Evolutionary conservation across 371 early-diverging fungal genomes (phyloP), one percentile per base, ranked within the genome.

Genomic region (Parasitella parasitica): DNA sequence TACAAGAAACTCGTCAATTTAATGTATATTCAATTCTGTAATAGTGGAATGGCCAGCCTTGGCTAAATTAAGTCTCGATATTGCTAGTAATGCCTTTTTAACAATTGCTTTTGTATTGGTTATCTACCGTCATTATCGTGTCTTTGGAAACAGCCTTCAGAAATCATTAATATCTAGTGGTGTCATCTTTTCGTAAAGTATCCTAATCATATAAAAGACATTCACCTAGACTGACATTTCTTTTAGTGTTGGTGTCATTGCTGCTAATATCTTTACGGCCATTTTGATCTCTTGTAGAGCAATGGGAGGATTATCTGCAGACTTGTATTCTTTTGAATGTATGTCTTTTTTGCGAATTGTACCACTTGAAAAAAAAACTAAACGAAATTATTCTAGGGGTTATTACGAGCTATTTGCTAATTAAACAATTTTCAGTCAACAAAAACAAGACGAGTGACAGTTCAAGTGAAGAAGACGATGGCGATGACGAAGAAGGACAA

Each of bases 11-110:
- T n/a, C n/a, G n/a, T n/a, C n/a, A n/a, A n/a, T n/a, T n/a, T n/a
- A n/a, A n/a, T 48, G 27, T 26, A 13, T 22, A 30, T 3, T 57
- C 13, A 22, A 30, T 38, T 34, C 53, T 37, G 13, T 30, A 26
- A 49, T 54, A 80, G 80, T 77, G 28, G 72, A 71, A 61, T 80
- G 80, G 80, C 80, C 77, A 12, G 80, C 80, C 5, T 61, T 77
- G 50, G 80, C 77, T 13, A 80, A 80, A 50, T 54, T 80, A 24
- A 71, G 65, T 6, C 32, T 80, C 1, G 80, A 80, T 57, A 67
- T 80, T 16, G 43, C 61, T 3, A 77, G 80, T 46, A 80, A 80
- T 51, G 60, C 58, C 0, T 75, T 80, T 55, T 53, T 80, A 22
- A 72, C 80, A 0, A 22, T 77, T 30, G 76, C 76, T 1, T 80